Evolutionary conservation across 176 grass and related monocot genomes (phyloP).

Genomic region (Metroxylon sagu): DNA sequence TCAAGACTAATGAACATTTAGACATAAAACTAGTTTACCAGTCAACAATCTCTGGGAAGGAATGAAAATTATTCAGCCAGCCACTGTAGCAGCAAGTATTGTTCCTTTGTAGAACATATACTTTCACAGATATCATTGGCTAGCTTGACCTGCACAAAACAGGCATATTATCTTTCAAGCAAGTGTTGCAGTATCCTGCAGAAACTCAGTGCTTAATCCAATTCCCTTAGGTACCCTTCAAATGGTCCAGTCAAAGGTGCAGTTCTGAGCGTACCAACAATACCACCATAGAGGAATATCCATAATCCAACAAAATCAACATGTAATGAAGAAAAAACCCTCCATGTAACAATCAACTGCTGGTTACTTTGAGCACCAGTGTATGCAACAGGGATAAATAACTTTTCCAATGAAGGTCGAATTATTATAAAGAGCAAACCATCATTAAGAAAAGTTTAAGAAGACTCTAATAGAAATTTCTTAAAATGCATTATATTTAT

Average conservation of each 20-base stretch:
- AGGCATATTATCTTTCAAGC: slow-evolving; percentile 17
- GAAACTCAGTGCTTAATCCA: slow-evolving; percentile 13
- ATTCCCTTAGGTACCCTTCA: slow-evolving; percentile 4
- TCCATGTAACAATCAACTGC: no score
- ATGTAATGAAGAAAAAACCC: no score
- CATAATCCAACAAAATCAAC: no score
- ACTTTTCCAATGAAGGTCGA: no score
- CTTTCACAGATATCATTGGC: slow-evolving; percentile 9
- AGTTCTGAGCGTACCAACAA: neutral
- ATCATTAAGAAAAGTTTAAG: no score
- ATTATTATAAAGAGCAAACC: no score
- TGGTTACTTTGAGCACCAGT: no score
- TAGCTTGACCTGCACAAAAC: slow-evolving; percentile 22
- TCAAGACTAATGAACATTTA: slow-evolving; percentile 4
- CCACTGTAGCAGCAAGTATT: slow-evolving; percentile 23
- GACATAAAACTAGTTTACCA: slow-evolving; percentile 9
- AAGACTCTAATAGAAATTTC: no score
- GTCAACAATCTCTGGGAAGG: slow-evolving; percentile 12
- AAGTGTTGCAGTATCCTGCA: slow-evolving; percentile 5
- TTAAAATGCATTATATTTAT: no score
- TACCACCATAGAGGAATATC: neutral
- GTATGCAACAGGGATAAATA: no score
- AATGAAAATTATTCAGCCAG: slow-evolving; percentile 15
- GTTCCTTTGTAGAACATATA: slow-evolving; percentile 22
- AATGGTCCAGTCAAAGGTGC: slow-evolving; percentile 3